A percentile compares a stretch with the other conserved stretches of the same genome.
phyloP scores from a whole-genome alignment of 106 monocot species.

The Cymbidium sinense region DNA sequence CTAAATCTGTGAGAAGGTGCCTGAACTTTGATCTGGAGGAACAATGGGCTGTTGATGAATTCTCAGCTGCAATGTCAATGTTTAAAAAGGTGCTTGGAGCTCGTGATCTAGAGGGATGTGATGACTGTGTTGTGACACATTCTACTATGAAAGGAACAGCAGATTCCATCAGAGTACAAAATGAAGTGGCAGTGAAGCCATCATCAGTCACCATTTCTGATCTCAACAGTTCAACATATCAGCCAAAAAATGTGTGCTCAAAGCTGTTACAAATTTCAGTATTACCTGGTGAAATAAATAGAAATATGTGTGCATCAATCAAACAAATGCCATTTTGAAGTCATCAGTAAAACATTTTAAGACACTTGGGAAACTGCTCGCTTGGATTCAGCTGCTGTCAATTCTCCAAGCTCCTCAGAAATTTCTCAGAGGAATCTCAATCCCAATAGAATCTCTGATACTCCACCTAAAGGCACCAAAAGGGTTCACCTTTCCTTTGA shows the following conservation, averaged over 20 bases:
- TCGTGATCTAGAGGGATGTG: background rate
- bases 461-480: slow-evolving; percentile 8
- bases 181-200: slow-evolving; percentile 7
- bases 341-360: slow-evolving; percentile 21
- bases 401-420: background rate
- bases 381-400: background rate
- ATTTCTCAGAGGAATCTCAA: slow-evolving; percentile 1
- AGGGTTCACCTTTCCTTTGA: slow-evolving; percentile 1
- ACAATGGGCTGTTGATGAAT: background rate
- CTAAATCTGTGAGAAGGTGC: slow-evolving; percentile 31
- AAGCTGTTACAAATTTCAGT: slow-evolving; percentile 8
- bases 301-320: slow-evolving; percentile 6
- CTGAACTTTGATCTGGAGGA: slow-evolving; percentile 51
- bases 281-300: slow-evolving; percentile 3
- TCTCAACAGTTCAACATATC: slow-evolving; percentile 14
- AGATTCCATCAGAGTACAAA: background rate
- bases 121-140: background rate
- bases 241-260: slow-evolving; percentile 8
- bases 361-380: slow-evolving; percentile 16
- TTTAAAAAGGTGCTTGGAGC: background rate
- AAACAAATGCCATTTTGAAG: slow-evolving; percentile 12
- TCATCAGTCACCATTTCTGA: slow-evolving; percentile 13
- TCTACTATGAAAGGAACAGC: slow-evolving; percentile 5
- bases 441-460: background rate
- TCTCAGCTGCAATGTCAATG: background rate